These are phyloP conservation scores for Termitomyces sp. DNA, from an alignment of 1,284 basidiomycete genomes.

Conservation along the genomic window DNA sequence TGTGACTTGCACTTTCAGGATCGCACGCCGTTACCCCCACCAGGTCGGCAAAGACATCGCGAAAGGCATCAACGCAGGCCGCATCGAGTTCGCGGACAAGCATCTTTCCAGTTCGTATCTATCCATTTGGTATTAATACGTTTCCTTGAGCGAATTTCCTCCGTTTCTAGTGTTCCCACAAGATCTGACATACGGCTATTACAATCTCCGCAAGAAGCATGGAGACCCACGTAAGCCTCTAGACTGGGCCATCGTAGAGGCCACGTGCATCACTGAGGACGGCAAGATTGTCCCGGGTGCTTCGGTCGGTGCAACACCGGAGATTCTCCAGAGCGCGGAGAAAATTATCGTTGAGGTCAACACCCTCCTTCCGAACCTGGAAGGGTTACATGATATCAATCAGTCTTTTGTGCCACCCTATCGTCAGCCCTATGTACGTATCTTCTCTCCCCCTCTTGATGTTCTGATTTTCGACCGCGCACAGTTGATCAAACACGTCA, in stretches of 20 bases:
- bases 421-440: conserved; percentile 42
- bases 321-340: conserved; percentile 44
- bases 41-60: conserved; percentile 48
- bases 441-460: neutral
- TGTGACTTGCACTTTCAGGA: conserved; percentile 24
- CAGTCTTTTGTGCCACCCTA: conserved; percentile 40
- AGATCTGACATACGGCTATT: conserved; percentile 46
- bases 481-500: conserved; percentile 39
- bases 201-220: conserved; percentile 36
- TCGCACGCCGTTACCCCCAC: conserved; percentile 42
- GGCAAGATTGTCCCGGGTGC: conserved; percentile 46
- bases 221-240: conserved; percentile 40
- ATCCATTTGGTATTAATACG: neutral
- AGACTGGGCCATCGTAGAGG: conserved; percentile 50
- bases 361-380: conserved; percentile 39
- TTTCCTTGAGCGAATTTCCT: neutral
- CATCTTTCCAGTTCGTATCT: conserved; percentile 35
- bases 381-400: conserved; percentile 48
- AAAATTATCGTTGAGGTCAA: conserved; percentile 52
- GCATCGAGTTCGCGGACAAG: conserved; percentile 42
- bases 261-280: conserved; percentile 46
- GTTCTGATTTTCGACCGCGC: neutral
- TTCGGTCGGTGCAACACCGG: conserved; percentile 47
- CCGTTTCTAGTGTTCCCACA: conserved; percentile 39
- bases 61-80: conserved; percentile 45